Evolutionary conservation across 2,329 filamentous ascomycete species (phyloP), one percentile per base, ranked within the genome.

Genomic region (Cyclaneusma minus): DNA sequence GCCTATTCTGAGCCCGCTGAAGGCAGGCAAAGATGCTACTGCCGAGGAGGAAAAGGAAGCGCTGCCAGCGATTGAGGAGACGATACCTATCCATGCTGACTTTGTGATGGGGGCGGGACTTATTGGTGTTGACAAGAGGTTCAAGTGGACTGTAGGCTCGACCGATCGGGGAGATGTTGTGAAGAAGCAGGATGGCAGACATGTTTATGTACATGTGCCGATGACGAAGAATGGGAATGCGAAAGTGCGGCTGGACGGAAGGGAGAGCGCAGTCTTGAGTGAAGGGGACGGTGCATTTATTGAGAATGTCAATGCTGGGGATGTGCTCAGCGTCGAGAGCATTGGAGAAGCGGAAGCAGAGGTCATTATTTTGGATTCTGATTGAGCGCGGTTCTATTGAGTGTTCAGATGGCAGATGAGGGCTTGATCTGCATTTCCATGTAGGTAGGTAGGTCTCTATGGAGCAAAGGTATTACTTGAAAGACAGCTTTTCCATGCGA

Each of bases 201-300:
- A 89, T 55, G 67, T 91, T 3, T 92, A 75, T 48, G 54, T 89
- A 18, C 83, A 92, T 49, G 37, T 91, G 29, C 66, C 83, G 11
- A 87, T 85, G 79, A 73, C 74, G 1, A 77, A 80, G 55, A 62
- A 62, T 21, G 79, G 79, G 13, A 78, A 72, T 38, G 65, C 79
- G 19, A 81, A 69, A 58, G 68, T 92, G 32, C 64, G 65, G 37
- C 55, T 75, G 40, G 78, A 64, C 42, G 69, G 69, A 2, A 55
- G 71, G 30, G 71, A 79, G 22, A 70, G 78, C 35, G 66, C 67
- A 0, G 55, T 78, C 10, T 48, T 91, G 11, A 57, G 55, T 1
- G 83, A 91, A 51, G 83, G 83, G 0, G 83, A 92, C 51, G 82
- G 81, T 10, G 80, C 78, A 1, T 89, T 81, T 50, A 55, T 91